Percentiles rank a stretch among this genome's conserved stretches.
phyloP scores from a whole-genome alignment of 441 rosid genomes.

The Adansonia rubrostipa region DNA sequence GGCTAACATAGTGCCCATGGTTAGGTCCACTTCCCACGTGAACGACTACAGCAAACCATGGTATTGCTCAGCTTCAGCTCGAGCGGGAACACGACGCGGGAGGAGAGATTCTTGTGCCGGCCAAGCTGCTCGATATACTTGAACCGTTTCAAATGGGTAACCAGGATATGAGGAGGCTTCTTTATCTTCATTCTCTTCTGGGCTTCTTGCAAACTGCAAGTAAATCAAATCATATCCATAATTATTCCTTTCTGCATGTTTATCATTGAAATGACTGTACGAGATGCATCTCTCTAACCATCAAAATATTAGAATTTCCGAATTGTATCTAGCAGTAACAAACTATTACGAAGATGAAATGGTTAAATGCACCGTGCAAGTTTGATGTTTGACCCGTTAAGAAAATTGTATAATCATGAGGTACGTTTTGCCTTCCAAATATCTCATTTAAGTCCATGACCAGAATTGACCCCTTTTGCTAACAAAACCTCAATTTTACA shows the following conservation, averaged over 20 bases:
- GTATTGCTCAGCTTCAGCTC: slow-evolving; percentile 94
- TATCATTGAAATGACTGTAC: background rate
- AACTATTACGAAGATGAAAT: background rate
- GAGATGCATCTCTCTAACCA: background rate
- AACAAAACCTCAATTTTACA: background rate
- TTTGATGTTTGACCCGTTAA: background rate
- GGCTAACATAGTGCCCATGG: slow-evolving; percentile 95
- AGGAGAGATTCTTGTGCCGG: slow-evolving; percentile 86
- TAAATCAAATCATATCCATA: background rate
- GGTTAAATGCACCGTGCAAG: background rate
- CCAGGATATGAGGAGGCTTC: slow-evolving; percentile 85
- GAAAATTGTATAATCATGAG: slow-evolving; percentile 1
- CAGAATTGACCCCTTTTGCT: background rate
- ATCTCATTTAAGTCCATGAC: background rate
- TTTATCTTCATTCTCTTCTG: slow-evolving; percentile 97
- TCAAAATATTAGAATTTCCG: background rate
- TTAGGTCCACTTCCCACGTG: slow-evolving; percentile 97
- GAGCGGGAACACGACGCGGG: slow-evolving; percentile 82
- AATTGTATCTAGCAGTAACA: background rate
- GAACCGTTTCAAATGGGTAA: slow-evolving; percentile 84
- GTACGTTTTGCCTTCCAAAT: background rate
- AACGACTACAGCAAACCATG: slow-evolving; percentile 90
- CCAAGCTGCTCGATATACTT: slow-evolving; percentile 92
- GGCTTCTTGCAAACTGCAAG: slow-evolving; percentile 93
- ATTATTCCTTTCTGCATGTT: background rate